Conservation (phyloP, 2,329 filamentous ascomycete species). For the Ophiostoma perfectum region DNA sequence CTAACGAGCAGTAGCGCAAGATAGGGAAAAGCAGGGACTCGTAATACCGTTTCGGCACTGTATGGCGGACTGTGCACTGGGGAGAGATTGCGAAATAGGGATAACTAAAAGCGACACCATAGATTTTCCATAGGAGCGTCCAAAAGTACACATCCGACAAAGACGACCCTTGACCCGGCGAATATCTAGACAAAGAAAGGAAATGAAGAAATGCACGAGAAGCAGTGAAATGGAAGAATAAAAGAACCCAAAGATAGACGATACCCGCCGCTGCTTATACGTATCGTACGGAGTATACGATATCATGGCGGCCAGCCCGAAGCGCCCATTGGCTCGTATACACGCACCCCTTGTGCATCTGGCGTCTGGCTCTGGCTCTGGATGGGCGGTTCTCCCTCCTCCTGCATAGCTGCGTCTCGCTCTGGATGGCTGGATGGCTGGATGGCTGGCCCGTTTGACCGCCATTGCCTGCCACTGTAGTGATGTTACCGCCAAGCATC, state of each 20-base stretch:
- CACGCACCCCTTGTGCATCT: conserved; percentile 4
- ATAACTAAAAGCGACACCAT: conserved; percentile 8
- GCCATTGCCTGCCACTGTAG: not conserved
- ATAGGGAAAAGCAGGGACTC: not conserved
- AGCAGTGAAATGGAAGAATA: not conserved
- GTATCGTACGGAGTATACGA: not conserved
- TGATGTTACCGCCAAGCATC: not conserved
- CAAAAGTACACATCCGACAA: not conserved
- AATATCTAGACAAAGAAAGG: not conserved
- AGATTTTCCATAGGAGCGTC: not conserved
- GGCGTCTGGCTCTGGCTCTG: not conserved
- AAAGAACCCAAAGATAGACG: not conserved
- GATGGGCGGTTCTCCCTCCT: not conserved
- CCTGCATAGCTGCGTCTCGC: conserved; percentile 6
- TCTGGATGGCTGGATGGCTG: not conserved
- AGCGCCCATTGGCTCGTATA: not conserved
- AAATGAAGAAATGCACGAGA: not conserved
- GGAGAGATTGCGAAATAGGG: conserved; percentile 9
- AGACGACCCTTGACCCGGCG: not conserved
- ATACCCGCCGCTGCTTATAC: not conserved
- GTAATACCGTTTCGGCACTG: not conserved
- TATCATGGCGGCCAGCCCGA: not conserved
- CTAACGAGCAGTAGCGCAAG: not conserved
- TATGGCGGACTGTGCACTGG: not conserved
- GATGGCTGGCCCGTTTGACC: not conserved